A percentile compares a stretch with the other conserved stretches of the same genome.
Evolutionary conservation across 495 filamentous ascomycete genomes (phyloP).

Genomic region (Hyaloscypha bicolor): DNA sequence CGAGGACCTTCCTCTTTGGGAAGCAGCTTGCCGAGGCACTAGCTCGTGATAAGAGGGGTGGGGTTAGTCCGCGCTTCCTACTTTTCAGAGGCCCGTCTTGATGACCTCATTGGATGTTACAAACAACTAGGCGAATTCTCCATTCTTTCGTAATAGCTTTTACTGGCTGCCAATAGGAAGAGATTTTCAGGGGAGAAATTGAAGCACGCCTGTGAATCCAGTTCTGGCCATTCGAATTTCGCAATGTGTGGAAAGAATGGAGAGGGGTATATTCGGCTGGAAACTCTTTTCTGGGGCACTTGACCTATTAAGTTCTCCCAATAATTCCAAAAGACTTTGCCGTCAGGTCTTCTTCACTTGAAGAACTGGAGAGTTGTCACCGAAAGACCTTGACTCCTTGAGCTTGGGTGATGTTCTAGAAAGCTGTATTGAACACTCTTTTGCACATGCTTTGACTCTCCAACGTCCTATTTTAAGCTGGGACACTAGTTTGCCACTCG

Average conservation of each 20-base stretch:
- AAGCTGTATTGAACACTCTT: too few species aligned
- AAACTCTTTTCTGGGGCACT: too few species aligned
- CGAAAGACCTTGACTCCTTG: neutral
- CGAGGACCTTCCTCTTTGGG: neutral
- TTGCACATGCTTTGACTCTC: too few species aligned
- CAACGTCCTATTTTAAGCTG: neutral
- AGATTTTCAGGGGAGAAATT: neutral
- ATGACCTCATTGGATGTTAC: neutral
- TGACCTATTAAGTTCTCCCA: too few species aligned
- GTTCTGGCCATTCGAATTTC: too few species aligned
- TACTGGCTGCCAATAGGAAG: neutral
- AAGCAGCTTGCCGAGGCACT: neutral
- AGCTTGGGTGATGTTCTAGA: too few species aligned
- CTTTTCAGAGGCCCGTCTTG: neutral
- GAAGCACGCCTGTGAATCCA: neutral
- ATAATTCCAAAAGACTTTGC: too few species aligned
- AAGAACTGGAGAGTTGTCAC: neutral
- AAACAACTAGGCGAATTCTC: neutral
- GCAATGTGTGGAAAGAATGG: too few species aligned
- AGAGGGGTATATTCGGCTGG: too few species aligned
- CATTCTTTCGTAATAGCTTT: neutral
- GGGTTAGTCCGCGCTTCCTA: neutral
- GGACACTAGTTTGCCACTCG: neutral
- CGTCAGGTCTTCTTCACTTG: neutral
- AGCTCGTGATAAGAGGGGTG: conserved; percentile 2